These are phyloP conservation scores for Cadophora luteo-olivacea DNA, from an alignment of 2,329 filamentous ascomycete genomes.

Conservation along the genomic window DNA sequence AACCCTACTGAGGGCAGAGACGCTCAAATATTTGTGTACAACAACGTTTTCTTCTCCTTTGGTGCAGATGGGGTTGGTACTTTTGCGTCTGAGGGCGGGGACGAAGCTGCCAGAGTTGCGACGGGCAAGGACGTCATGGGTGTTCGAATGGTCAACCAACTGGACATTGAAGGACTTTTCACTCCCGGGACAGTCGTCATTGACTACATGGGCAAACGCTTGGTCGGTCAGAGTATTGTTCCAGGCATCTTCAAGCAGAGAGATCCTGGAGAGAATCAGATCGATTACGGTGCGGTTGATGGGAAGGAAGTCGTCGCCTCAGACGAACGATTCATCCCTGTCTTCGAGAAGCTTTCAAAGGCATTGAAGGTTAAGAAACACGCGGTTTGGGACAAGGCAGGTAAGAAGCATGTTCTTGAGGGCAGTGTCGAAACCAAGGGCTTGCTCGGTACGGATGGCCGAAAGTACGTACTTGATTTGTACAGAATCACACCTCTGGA, in stretches of 20 bases:
- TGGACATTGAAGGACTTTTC: constrained; percentile 93
- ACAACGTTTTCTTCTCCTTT: constrained; percentile 99
- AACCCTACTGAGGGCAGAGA: constrained; percentile 94
- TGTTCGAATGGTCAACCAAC: constrained; percentile 93
- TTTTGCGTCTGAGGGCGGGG: constrained; percentile 93
- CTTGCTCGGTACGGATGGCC: constrained; percentile 92
- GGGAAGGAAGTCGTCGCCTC: constrained; percentile 94
- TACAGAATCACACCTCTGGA: constrained; percentile 95
- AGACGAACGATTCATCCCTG: constrained; percentile 81
- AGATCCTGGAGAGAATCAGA: constrained; percentile 96
- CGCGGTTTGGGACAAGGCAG: constrained; percentile 96
- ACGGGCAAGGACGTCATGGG: constrained; percentile 96
- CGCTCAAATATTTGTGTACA: constrained; percentile 98
- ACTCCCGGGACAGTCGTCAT: constrained; percentile 96
- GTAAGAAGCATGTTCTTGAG: constrained; percentile 87
- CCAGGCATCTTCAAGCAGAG: constrained; percentile 99
- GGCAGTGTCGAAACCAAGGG: constrained; percentile 98
- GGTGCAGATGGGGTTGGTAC: constrained; percentile 97
- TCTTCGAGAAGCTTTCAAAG: constrained; percentile 91
- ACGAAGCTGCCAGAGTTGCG: constrained; percentile 93
- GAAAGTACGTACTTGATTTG: constrained; percentile 96
- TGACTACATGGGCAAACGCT: constrained; percentile 95
- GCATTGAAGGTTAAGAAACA: constrained; percentile 92
- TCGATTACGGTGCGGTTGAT: constrained; percentile 97
- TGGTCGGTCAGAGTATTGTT: constrained; percentile 97